These are phyloP conservation scores for Fonsecaea erecta DNA, from an alignment of 2,329 filamentous ascomycete species.

Conservation along the genomic window DNA sequence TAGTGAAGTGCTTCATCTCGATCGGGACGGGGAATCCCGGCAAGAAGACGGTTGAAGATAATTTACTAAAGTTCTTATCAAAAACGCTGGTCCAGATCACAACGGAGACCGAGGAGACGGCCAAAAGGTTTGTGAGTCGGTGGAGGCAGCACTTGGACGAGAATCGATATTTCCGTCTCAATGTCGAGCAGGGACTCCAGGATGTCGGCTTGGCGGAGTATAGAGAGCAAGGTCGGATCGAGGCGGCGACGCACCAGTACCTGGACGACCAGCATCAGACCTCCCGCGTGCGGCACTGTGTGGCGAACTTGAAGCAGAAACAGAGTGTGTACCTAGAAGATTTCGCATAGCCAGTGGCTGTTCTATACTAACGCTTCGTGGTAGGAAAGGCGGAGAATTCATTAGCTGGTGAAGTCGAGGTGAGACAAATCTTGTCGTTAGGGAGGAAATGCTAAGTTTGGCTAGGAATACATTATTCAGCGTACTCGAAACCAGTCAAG, in stretches of 20 bases:
- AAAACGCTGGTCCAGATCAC: constrained; percentile 42
- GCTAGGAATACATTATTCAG: constrained; percentile 6
- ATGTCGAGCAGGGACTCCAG: constrained; percentile 45
- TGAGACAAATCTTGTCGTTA: constrained; percentile 7
- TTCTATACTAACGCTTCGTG: constrained; percentile 1
- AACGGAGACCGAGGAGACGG: constrained; percentile 49
- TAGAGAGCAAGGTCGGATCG: constrained; percentile 35
- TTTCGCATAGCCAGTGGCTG: constrained; percentile 10
- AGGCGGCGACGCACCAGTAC: constrained; percentile 38
- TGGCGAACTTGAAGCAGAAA: constrained; percentile 18
- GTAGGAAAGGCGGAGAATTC: constrained; percentile 12
- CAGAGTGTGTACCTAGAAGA: constrained; percentile 19
- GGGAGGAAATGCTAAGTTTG: background rate
- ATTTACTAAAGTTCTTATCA: constrained; percentile 39
- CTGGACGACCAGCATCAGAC: constrained; percentile 22
- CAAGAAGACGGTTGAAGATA: constrained; percentile 39
- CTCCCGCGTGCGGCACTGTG: constrained; percentile 5
- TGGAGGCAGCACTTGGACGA: constrained; percentile 43
- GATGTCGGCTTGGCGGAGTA: constrained; percentile 45
- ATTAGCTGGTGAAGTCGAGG: constrained; percentile 3
- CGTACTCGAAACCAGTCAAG: constrained; percentile 1
- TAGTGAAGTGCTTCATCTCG: constrained; percentile 47
- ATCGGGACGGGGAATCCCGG: constrained; percentile 48
- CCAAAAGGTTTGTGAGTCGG: constrained; percentile 44
- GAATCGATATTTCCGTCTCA: constrained; percentile 47